Evolutionary conservation across 495 filamentous ascomycete genomes (phyloP), one percentile per base, ranked within the genome.

Genomic region (Tuber microsphaerosporum): DNA sequence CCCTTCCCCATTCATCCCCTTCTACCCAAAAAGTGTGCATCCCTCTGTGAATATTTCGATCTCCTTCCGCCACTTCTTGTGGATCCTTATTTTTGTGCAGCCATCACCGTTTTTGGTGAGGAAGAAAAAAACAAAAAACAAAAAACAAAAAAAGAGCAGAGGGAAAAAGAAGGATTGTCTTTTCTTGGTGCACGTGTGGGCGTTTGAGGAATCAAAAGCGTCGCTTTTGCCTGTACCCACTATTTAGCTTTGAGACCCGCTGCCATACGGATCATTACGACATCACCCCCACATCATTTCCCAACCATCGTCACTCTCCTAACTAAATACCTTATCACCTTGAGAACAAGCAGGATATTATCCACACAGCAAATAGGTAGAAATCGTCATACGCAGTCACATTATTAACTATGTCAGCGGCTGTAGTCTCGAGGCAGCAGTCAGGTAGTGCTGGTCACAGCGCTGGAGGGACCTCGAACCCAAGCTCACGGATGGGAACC

Each of bases 361-460:
- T 79, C 76, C 77, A 79, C 74, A 76, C 78, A 79, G 72, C 42
- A 73, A 75, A 79, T 75, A 73, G 76, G 79, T 77, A 73, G 81
- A 74, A 74, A 81, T 81, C 80, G 79, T 81, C 80, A 82, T 82
- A 75, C 74, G 46, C 74, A 75, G 73, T 77, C 80, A 81, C 73
- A 80, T 77, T 75, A 20, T 75, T 74, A 71, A 78, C 76, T 81
- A 82, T 82, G 80, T 82, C 80, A 82, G 80, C 80, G 80, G 80
- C 76, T 81, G 80, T 82, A 74, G 80, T 72, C 73, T 69, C 80
- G 75, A 81, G 80, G 69, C 75, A 79, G 56, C 76, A 78, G 75
- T 78, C 76, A 37, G 77, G 76, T 73, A 75, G 76, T 71, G 77
- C 76, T 79, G 73, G 76, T 70, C 77, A 79, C 71, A 34, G 56